Base-by-base conservation (phyloP, 495 filamentous ascomycete species). In the Neurospora tetrasperma region DNA sequence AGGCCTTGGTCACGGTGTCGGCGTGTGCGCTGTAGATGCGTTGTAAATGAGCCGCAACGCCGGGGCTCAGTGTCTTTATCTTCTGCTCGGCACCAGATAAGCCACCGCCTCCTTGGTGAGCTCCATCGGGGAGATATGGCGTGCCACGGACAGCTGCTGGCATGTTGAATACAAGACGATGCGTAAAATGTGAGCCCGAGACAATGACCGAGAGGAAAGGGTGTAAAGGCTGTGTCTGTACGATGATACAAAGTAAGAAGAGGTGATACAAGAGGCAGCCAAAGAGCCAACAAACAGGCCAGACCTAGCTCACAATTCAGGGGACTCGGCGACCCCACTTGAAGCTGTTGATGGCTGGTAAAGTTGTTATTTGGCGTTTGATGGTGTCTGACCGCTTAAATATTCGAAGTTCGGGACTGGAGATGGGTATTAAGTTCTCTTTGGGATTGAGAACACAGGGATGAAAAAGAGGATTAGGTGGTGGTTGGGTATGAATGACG, bases 61-160 rank as follows among this genome's bases (percentile, higher is more conserved):
- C 46, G 4, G 78, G 42, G 44, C 75, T 79, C 10, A 86, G 38
- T 7, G 79, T 77, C 23, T 76, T 71, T 44, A 85, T 76, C 20
- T 54, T 74, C n/a, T 75, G 78, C 10, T 75, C 66, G 40, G 79
- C 77, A 1, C 54, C 77, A 20, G 74, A 78, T 2, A 81, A 74
- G 16, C 81, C 82, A 31, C 80, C 83, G 41, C 81, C 82, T 2
- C 81, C 81, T 71, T 83, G 79, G 70, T 80, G 80, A 27, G 78
- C 12, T 6, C 79, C 78, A 18, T 79, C 75, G 3, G 74, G 75
- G 69, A 74, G 74, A 12, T 75, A 54, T 46, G 54, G 62, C 41
- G 14, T 2, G 54, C 18, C 46, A 4, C 44, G 69, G 5, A 71
- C 69, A 43, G 42, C 20, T n/a, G 46, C 38, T n/a, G 69, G 59